Percentiles rank a stretch among this genome's conserved stretches.
Conservation (phyloP, 768 basidiomycete species). For the Boletus tylopilopsis region DNA sequence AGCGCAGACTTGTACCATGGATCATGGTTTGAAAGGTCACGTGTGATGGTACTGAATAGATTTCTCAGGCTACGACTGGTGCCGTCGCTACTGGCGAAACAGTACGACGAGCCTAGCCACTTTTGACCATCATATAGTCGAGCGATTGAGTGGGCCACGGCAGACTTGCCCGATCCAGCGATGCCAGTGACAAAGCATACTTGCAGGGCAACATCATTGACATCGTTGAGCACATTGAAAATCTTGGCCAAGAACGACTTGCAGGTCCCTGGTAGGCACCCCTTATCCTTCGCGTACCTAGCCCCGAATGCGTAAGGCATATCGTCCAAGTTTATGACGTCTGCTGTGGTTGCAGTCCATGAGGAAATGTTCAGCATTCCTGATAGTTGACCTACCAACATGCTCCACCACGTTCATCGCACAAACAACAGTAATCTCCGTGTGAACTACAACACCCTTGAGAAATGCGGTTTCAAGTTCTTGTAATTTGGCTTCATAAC, state of each 20-base stretch:
- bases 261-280: neutral
- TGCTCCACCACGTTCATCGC: neutral
- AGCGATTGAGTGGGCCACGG: neutral
- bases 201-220: neutral
- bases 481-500: neutral
- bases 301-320: neutral
- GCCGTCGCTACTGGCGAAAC: conserved; percentile 8
- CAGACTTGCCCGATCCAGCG: neutral
- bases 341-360: neutral
- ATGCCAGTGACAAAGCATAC: conserved; percentile 17
- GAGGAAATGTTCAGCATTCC: neutral
- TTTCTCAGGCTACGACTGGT: conserved; percentile 7
- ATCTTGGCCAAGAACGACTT: neutral
- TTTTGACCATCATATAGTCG: neutral
- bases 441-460: neutral
- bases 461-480: neutral
- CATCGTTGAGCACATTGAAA: neutral
- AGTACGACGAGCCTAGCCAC: conserved; percentile 2
- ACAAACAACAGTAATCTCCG: neutral
- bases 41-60: conserved; percentile 19
- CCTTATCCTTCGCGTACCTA: neutral
- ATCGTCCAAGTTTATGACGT: neutral
- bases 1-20: neutral
- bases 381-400: neutral
- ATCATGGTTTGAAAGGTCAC: neutral